Percentiles rank a stretch among this genome's conserved stretches.
Evolutionary conservation across 805 yeast genomes (phyloP).

Genomic region (Lachancea thermotolerans): DNA sequence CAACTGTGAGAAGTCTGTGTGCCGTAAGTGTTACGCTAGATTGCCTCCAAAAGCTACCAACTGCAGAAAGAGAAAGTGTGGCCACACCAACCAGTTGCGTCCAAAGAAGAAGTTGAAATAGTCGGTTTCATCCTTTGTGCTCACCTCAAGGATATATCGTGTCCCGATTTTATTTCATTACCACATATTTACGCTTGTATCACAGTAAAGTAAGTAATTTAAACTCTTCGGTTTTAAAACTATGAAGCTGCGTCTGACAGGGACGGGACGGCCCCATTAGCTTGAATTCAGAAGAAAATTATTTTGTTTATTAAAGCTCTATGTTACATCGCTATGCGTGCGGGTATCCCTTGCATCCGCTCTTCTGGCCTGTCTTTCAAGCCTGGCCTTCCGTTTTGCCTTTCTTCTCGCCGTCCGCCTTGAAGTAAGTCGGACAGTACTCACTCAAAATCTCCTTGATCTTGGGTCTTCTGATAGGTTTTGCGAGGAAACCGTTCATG

Average conservation of each 20-base stretch:
- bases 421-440: conserved; percentile 17
- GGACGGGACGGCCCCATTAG: not conserved
- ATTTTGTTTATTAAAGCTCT: too few relatives aligned
- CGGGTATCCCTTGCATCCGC: too few relatives aligned
- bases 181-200: conserved; percentile 10
- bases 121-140: conserved; percentile 37
- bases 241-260: not conserved
- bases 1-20: conserved; percentile 99
- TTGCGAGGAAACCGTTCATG: conserved; percentile 85
- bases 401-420: not conserved
- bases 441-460: conserved; percentile 47
- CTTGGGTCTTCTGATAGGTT: conserved; percentile 74
- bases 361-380: not conserved
- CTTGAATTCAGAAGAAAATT: not conserved
- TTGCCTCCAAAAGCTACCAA: conserved; percentile 99
- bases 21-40: conserved; percentile 99
- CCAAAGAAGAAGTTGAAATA: conserved; percentile 99
- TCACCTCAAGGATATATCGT: conserved; percentile 1
- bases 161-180: not conserved
- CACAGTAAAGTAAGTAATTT: conserved; percentile 9
- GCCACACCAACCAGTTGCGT: conserved; percentile 99
- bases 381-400: not conserved
- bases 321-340: too few relatives aligned
- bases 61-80: conserved; percentile 99
- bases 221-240: conserved; percentile 9